phyloP scores from a whole-genome alignment of 805 yeast species.

The Nakazawaea ishiwadae region DNA sequence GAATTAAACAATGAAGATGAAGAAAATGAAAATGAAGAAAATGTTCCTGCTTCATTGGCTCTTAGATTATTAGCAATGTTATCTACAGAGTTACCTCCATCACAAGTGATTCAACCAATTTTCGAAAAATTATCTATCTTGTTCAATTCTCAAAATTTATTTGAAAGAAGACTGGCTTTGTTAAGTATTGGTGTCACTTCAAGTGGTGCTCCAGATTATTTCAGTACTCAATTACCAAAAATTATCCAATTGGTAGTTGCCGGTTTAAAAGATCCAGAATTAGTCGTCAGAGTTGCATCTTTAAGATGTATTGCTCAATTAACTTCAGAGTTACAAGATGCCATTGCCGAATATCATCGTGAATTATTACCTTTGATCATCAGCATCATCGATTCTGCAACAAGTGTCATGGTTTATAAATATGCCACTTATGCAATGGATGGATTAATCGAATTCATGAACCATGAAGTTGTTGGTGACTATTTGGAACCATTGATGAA shows the following conservation, averaged over 20 bases:
- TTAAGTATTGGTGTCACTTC: constrained; percentile 78
- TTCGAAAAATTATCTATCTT: constrained; percentile 57
- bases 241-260: constrained; percentile 66
- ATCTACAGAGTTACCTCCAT: constrained; percentile 84
- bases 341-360: constrained; percentile 79
- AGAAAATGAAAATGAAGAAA: constrained; percentile 92
- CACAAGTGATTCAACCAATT: constrained; percentile 82
- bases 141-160: constrained; percentile 59
- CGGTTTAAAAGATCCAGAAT: constrained; percentile 74
- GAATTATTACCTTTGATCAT: constrained; percentile 81
- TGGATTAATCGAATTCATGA: constrained; percentile 86
- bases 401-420: constrained; percentile 78
- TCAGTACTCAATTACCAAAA: constrained; percentile 68
- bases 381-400: constrained; percentile 79
- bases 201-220: constrained; percentile 92
- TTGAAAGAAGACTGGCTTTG: constrained; percentile 84
- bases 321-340: constrained; percentile 80
- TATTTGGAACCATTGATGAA: constrained; percentile 89
- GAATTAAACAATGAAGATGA: constrained; percentile 78
- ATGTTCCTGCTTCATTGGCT: constrained; percentile 71
- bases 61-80: constrained; percentile 74
- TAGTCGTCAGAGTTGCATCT: constrained; percentile 81
- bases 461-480: constrained; percentile 72
- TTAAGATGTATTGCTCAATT: constrained; percentile 73
- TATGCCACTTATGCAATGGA: constrained; percentile 90